Percentiles rank a stretch among this genome's conserved stretches.
Evolutionary conservation across 1,139 yeast species (phyloP).

Genomic region (Kluyveromyces sp.): DNA sequence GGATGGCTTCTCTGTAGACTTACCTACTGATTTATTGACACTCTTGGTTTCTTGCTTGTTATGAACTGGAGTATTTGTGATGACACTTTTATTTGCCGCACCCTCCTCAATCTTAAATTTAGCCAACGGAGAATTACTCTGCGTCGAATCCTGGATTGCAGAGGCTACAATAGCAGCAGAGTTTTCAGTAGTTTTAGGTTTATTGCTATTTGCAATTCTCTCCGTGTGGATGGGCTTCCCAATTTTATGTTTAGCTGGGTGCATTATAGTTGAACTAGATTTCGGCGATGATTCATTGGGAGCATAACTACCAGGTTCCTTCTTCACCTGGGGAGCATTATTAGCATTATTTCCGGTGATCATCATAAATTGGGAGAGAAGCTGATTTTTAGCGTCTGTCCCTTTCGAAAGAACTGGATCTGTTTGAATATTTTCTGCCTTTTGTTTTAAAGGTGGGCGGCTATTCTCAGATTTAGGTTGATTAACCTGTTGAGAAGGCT

Average conservation of each 20-base stretch:
- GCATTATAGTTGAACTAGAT: neutral
- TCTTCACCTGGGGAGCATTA: neutral
- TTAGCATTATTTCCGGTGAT: neutral
- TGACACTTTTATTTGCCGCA: no score
- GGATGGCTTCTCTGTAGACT: neutral
- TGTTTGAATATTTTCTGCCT: constrained; percentile 3
- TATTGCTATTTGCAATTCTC: neutral
- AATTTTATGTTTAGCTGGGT: neutral
- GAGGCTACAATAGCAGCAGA: no score
- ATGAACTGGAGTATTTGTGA: no score
- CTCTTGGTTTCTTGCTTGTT: neutral
- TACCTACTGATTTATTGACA: neutral
- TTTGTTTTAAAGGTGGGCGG: constrained; percentile 11
- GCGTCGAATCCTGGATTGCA: no score
- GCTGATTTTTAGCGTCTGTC: neutral
- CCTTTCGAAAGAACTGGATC: neutral
- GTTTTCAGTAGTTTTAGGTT: neutral
- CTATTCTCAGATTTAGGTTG: constrained; percentile 3
- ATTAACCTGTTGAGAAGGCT: neutral
- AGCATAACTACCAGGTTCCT: neutral
- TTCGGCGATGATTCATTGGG: neutral
- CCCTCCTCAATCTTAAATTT: no score
- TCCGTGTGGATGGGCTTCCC: neutral
- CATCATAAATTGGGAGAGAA: neutral
- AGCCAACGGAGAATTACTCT: no score